These are phyloP conservation scores for Yarrowia deformans DNA, from an alignment of 805 yeast genomes.

Conservation along the genomic window DNA sequence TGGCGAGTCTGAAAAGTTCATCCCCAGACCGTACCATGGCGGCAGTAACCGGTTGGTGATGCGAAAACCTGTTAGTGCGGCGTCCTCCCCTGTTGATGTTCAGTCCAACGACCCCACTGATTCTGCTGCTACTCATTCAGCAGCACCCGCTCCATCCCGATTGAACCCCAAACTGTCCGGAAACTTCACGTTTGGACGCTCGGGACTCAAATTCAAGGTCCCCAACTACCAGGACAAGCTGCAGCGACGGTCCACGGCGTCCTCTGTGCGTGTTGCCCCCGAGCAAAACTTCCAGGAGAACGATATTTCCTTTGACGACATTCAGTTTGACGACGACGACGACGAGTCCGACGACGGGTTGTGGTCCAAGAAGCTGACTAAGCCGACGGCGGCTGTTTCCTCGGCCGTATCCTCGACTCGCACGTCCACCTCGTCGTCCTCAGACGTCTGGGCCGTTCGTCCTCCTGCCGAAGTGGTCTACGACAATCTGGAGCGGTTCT, in stretches of 20 bases:
- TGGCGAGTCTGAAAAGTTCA: conserved; percentile 46
- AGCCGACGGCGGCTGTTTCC: conserved; percentile 29
- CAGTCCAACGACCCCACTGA: conserved; percentile 19
- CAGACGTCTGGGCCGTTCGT: conserved; percentile 69
- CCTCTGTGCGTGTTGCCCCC: conserved; percentile 5
- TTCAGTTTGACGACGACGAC: conserved; percentile 47
- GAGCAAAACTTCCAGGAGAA: conserved; percentile 71
- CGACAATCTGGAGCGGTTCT: conserved; percentile 87
- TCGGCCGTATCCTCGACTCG: conserved; percentile 5
- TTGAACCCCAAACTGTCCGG: conserved; percentile 22
- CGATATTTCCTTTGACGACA: conserved; percentile 64
- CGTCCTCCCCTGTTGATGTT: conserved; percentile 15
- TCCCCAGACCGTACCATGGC: conserved; percentile 47
- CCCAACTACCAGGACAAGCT: conserved; percentile 31
- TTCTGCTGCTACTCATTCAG: neutral
- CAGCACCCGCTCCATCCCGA: conserved; percentile 4
- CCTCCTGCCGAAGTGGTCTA: conserved; percentile 96
- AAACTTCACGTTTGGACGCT: conserved; percentile 31
- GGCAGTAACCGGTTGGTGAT: conserved; percentile 42
- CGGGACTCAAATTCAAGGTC: conserved; percentile 38
- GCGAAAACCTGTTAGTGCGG: conserved; percentile 44
- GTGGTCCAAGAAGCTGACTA: conserved; percentile 60
- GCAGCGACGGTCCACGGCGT: conserved; percentile 2
- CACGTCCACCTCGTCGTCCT: conserved; percentile 23
- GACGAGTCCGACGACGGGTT: conserved; percentile 63